Percentiles rank a stretch among this genome's conserved stretches.
These are phyloP conservation scores for Pyropia yezoensis DNA, from an alignment of 23 red algal species.

Conservation along the genomic window DNA sequence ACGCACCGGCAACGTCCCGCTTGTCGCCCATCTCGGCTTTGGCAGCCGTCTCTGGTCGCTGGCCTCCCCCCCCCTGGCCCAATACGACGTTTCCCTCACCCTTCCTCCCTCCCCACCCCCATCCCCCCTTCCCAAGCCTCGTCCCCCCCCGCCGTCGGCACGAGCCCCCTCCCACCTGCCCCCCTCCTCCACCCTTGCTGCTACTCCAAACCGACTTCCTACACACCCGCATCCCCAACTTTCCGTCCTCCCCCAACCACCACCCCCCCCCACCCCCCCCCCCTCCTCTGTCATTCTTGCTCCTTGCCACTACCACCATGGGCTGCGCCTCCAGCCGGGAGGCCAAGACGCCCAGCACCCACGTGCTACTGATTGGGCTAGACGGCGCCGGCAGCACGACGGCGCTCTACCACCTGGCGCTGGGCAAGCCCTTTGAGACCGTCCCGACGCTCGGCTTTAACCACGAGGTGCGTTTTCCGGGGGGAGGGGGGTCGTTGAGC, in stretches of 20 bases:
- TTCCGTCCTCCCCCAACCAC: constrained; percentile 1
- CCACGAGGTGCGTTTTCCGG: constrained; percentile 13
- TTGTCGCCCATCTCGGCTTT: too few relatives aligned
- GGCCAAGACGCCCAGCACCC: not conserved
- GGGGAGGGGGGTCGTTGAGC: too few relatives aligned
- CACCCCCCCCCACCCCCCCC: not conserved
- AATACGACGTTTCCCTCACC: not conserved
- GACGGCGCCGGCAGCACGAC: constrained; percentile 86
- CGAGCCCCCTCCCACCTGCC: constrained; percentile 2
- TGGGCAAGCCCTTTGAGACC: constrained; percentile 62
- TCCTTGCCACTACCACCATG: constrained; percentile 8
- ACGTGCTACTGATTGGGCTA: constrained; percentile 70
- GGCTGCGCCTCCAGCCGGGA: constrained; percentile 11
- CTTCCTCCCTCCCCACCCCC: not conserved
- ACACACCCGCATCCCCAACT: not conserved
- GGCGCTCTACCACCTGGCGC: constrained; percentile 74
- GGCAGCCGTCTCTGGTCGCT: too few relatives aligned
- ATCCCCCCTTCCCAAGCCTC: not conserved
- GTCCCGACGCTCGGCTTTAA: constrained; percentile 87
- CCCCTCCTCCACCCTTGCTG: not conserved
- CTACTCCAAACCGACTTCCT: not conserved
- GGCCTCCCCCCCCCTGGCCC: too few relatives aligned
- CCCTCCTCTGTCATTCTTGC: not conserved
- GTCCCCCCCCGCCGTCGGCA: not conserved
- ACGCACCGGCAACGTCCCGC: too few relatives aligned